A percentile compares a stretch with the other conserved stretches of the same genome.
These are phyloP conservation scores for Ceratopteris richardii DNA, from an alignment of 75 land plant genomes.

Conservation along the genomic window DNA sequence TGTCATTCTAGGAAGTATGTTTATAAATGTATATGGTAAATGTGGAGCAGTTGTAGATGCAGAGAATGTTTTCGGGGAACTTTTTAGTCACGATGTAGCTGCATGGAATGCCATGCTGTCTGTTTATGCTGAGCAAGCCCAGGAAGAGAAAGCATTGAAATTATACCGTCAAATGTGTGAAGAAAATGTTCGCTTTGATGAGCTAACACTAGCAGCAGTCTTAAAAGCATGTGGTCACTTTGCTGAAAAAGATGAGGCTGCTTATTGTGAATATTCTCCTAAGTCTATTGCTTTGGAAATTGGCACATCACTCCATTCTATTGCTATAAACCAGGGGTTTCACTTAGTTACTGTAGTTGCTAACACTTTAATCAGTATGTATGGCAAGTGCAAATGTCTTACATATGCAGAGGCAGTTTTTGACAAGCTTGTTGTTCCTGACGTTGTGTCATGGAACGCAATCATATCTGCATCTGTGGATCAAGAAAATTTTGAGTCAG, in stretches of 20 bases:
- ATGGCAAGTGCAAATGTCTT: conserved; percentile 34
- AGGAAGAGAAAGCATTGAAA: neutral
- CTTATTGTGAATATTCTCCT: too few relatives aligned
- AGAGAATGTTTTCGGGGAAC: neutral
- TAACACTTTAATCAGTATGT: conserved; percentile 31
- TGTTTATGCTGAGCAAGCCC: neutral
- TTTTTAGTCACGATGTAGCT: neutral
- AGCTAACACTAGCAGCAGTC: too few relatives aligned
- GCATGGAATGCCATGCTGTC: conserved; percentile 3
- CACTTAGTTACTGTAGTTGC: conserved; percentile 13
- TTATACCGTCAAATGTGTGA: conserved; percentile 1
- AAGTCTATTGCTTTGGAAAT: too few relatives aligned
- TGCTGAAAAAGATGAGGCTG: neutral
- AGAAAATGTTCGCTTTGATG: neutral
- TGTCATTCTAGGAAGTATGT: conserved; percentile 2
- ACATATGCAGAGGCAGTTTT: conserved; percentile 35
- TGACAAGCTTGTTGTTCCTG: neutral
- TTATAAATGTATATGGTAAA: conserved; percentile 5
- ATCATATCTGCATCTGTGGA: neutral
- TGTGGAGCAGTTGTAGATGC: conserved; percentile 1
- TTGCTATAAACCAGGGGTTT: conserved; percentile 10
- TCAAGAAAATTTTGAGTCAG: too few relatives aligned
- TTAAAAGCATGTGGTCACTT: neutral
- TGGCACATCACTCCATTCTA: neutral
- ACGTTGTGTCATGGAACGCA: conserved; percentile 1